Evolutionary conservation across 345 rosid genomes (phyloP).

Genomic region (Toxicodendron radicans): DNA sequence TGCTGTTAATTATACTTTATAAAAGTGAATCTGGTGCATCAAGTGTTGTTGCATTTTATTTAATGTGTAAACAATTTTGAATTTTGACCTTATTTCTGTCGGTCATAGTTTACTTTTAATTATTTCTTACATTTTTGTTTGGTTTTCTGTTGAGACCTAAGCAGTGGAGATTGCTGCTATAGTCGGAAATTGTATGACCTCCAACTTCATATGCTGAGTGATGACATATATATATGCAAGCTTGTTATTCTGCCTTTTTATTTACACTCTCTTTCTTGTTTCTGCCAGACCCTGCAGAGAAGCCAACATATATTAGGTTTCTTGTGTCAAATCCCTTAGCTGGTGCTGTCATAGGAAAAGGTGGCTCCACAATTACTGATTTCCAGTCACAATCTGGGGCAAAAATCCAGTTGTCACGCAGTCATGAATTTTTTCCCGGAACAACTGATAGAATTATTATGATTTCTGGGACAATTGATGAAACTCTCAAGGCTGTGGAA

Average conservation of each 20-base stretch:
- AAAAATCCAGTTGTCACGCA: constrained; percentile 92
- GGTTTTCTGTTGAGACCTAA: neutral
- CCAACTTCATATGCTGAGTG: neutral
- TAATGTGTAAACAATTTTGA: neutral
- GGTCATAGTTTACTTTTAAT: neutral
- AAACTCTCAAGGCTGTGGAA: constrained; percentile 73
- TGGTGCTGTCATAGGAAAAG: constrained; percentile 98
- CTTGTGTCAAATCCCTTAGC: constrained; percentile 98
- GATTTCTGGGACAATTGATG: constrained; percentile 81
- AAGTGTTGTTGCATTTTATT: neutral
- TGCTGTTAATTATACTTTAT: neutral
- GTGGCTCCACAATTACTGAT: constrained; percentile 95
- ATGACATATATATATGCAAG: neutral
- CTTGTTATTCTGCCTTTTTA: neutral
- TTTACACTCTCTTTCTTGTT: constrained; percentile 8
- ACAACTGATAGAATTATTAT: constrained; percentile 90
- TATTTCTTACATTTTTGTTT: neutral
- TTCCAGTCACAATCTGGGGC: constrained; percentile 96
- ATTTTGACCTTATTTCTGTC: neutral
- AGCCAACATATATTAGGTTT: constrained; percentile 74
- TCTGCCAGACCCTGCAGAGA: constrained; percentile 68
- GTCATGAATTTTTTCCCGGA: constrained; percentile 91
- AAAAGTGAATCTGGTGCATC: neutral
- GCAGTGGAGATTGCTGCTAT: neutral
- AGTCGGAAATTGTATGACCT: neutral